A percentile compares a stretch with the other conserved stretches of the same genome.
phyloP scores from a whole-genome alignment of 176 grass and related monocot genomes.

The Oryza australiensis region DNA sequence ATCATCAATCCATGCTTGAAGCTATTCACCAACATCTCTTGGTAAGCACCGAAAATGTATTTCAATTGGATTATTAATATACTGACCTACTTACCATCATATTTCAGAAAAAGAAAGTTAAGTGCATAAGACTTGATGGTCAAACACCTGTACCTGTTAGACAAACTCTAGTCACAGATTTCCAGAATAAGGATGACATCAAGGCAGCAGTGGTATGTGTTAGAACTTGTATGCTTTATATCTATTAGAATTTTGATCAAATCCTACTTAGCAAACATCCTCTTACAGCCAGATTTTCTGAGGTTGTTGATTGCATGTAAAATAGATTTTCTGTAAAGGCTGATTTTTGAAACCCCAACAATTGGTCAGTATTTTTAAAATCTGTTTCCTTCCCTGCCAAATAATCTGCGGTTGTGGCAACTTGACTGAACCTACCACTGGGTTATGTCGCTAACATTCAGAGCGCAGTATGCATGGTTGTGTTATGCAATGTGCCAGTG shows the following conservation, averaged over 20 bases:
- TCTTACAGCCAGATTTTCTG: neutral
- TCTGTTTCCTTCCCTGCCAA: neutral
- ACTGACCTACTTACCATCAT: neutral
- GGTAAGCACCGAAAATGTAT: conserved; percentile 46
- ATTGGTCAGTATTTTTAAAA: neutral
- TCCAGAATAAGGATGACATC: conserved; percentile 79
- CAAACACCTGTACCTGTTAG: conserved; percentile 61
- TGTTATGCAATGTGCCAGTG: neutral
- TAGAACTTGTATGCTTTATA: conserved; percentile 12
- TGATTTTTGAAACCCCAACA: neutral
- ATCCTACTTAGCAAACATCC: neutral
- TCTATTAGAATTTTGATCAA: neutral
- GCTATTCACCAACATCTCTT: conserved; percentile 78
- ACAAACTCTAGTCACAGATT: conserved; percentile 78
- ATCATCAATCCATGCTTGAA: conserved; percentile 84
- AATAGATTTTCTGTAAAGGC: neutral
- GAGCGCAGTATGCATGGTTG: too few species aligned
- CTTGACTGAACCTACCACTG: neutral
- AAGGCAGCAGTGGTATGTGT: conserved; percentile 85
- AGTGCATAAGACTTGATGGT: conserved; percentile 93
- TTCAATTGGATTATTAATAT: conserved; percentile 8
- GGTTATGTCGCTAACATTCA: neutral
- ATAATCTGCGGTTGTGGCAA: neutral
- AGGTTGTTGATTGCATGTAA: neutral
- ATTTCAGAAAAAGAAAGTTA: conserved; percentile 90